Conservation (phyloP, 306 rosid species). For the Vigna reflexopilosa region DNA sequence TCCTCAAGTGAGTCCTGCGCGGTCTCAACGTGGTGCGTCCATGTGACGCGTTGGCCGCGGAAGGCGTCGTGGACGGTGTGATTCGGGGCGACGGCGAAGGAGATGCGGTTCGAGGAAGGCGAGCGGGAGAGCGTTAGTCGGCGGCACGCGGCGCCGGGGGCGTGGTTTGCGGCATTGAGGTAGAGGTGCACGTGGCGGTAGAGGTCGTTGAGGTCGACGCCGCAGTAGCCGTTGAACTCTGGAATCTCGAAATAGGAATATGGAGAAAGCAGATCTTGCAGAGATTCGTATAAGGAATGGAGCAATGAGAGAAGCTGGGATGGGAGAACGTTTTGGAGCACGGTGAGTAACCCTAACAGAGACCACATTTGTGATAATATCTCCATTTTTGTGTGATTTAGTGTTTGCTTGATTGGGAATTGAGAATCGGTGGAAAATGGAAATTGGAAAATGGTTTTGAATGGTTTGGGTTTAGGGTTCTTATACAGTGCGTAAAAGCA, state of each 20-base stretch:
- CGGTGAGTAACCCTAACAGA: conserved; percentile 76
- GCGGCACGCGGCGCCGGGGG: conserved; percentile 58
- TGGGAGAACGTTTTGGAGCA: conserved; percentile 81
- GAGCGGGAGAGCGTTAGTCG: conserved; percentile 85
- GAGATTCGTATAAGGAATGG: conserved; percentile 73
- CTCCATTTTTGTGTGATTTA: conserved; percentile 58
- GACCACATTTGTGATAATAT: conserved; percentile 93
- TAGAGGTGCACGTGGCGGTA: conserved; percentile 86
- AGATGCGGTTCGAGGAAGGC: conserved; percentile 74
- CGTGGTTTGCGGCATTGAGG: conserved; percentile 64
- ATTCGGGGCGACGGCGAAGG: conserved; percentile 81
- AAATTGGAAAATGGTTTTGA: conserved; percentile 25
- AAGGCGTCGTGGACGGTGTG: conserved; percentile 77
- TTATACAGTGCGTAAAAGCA: conserved; percentile 46
- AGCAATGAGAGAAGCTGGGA: conserved; percentile 82
- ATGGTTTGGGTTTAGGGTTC: conserved; percentile 28
- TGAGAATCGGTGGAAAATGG: neutral
- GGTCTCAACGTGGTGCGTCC: conserved; percentile 90
- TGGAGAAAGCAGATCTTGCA: conserved; percentile 78
- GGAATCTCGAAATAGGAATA: conserved; percentile 81
- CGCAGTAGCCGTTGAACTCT: conserved; percentile 89
- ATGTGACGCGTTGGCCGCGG: conserved; percentile 56
- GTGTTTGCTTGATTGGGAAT: conserved; percentile 9
- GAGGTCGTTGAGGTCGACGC: conserved; percentile 82
- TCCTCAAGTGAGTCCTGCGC: conserved; percentile 86